Evolutionary conservation across 805 yeast genomes (phyloP).

Genomic region (Saccharomycopsis capsularis): DNA sequence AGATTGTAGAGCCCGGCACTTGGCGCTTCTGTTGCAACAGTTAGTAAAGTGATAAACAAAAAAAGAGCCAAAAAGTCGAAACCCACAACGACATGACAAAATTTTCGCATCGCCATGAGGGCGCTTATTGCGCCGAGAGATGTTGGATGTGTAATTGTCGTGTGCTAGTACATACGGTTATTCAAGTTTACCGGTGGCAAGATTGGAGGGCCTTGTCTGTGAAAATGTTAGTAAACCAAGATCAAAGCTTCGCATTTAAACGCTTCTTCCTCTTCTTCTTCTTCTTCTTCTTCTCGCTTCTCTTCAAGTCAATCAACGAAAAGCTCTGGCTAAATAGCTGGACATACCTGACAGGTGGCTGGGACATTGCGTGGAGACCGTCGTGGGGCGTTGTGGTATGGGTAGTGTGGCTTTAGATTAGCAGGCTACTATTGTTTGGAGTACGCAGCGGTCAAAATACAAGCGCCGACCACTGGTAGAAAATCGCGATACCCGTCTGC

Average conservation of each 20-base stretch:
- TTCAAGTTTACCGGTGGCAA: slow-evolving; percentile 18
- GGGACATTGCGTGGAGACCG: neutral
- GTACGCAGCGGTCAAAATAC: too few species aligned
- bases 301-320: neutral
- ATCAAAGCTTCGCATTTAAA: too few species aligned
- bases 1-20: slow-evolving; percentile 5
- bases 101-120: too few species aligned
- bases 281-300: too few species aligned
- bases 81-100: too few species aligned
- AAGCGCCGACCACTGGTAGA: too few species aligned
- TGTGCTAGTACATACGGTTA: slow-evolving; percentile 11
- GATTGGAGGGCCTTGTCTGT: slow-evolving; percentile 10
- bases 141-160: neutral
- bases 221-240: neutral
- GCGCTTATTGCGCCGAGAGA: neutral
- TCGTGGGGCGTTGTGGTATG: too few species aligned
- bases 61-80: too few species aligned
- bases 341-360: neutral
- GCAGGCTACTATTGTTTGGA: too few species aligned
- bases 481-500: too few species aligned
- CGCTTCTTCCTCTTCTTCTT: too few species aligned
- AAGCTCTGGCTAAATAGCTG: neutral
- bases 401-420: too few species aligned
- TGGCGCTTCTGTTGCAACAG: neutral
- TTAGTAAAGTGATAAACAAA: neutral